Evolutionary conservation across 1,284 basidiomycete species (phyloP), one percentile per base, ranked within the genome.

Genomic region (Malassezia furfur): DNA sequence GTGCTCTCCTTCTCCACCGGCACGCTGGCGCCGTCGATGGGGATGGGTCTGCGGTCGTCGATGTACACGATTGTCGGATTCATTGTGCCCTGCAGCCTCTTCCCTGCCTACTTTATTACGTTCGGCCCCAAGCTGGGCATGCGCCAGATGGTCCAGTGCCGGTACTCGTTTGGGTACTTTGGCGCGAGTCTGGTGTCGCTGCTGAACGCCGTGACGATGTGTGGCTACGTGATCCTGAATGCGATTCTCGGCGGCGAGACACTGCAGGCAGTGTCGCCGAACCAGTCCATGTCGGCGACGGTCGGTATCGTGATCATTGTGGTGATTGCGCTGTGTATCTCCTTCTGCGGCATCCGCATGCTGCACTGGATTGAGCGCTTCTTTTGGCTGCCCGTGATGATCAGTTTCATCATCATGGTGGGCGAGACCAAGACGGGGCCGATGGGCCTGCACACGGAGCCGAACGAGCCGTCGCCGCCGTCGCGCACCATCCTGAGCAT

Each of bases 231-330:
- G 57, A 84, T 87, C 50, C 77, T 91, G 59, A 46, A 86, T 87
- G 10, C 81, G 82, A 19, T 78, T 48, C 66, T 77, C 2, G 78
- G 64, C 50, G 60, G 77, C 76, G 70, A 78, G 72, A 61, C 78
- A n/a, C 49, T 79, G 12, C 70, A 70, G 11, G 76, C 77, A 9
- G 76, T 78, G 37, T 74, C 71, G 14, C 57, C 74, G 25, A 65
- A 66, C 14, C 43, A 25, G 11, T 58, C 52, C 32, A 67, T 79
- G 9, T 75, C 75, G 1, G 69, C 77, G 19, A 75, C 72, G 38
- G 85, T 93, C 14, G 91, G 91, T 0, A 96, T 96, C 54, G 85
- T 91, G 25, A 83, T 96, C 45, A 85, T 93, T 25, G 81, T 83
- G 0, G 63, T 86, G 30, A 80, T 93, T 43, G 85, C 87, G 3